Base-by-base conservation (phyloP, 352 stramenopile species). In the Globisporangium irregulare region DNA sequence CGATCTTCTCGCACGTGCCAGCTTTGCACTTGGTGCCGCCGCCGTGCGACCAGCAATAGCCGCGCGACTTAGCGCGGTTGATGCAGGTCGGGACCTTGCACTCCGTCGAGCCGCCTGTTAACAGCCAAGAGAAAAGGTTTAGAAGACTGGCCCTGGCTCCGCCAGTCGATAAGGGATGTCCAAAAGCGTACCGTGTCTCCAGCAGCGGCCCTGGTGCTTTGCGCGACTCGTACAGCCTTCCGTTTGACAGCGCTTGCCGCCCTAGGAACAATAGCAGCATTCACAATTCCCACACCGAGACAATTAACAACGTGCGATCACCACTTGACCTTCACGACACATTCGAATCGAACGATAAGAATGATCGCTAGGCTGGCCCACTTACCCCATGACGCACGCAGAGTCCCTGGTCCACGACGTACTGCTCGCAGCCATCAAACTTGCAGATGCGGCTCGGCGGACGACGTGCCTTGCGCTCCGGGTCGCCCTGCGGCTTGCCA, bases 341-440 rank as follows among this genome's bases (percentile, higher is more conserved):
- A 22, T 51, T 22, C 6, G 18, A 51, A 24, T 51, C 43, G 43
- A 51, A 51, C 0, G 43, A 51, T 51, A 50, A 20, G 4, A 50
- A 50, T n/a, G 8, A n/a, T n/a, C 51, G 24, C 9, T 18, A n/a
- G 51, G n/a, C 22, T 1, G 51, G n/a, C 22, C 0, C 9, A 74
- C 81, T 68, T 70, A 92, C 84, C 62, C 84, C 82, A 56, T 93
- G 84, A 25, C 84, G 82, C 59, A 91, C 80, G 25, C 84, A 93
- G 5, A 91, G 78, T n/a, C 84, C 84, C 63, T 90, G 80, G 51
- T 93, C 83, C 54, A 91, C 84, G 43, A 93, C 83, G 60, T 93
- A 93, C 69, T 93, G 80, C 62, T 90, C 84, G 58, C 84, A 93
- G 32, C 75, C 79, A 56, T 91, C 82, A 51, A 81, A 77, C 64